phyloP scores from a whole-genome alignment of 208 protist species.

The Leishmania amazonensis region DNA sequence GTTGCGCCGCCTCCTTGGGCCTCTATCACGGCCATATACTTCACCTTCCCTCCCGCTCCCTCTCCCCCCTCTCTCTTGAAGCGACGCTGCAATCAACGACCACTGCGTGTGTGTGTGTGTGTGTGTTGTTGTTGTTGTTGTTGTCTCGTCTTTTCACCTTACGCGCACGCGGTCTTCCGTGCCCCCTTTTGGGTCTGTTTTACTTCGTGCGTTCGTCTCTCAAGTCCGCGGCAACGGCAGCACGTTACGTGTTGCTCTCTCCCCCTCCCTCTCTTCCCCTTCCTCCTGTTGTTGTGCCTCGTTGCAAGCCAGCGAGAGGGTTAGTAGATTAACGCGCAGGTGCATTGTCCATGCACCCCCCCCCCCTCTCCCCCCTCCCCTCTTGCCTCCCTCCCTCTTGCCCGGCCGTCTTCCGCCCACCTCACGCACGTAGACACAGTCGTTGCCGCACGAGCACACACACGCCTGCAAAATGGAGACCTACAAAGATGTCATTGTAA shows the following conservation, averaged over 20 bases:
- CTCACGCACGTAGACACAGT: conserved; percentile 4
- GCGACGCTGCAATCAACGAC: neutral
- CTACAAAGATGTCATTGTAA: conserved; percentile 91
- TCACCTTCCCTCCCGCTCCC: neutral
- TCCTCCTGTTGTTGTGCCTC: neutral
- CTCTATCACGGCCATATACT: neutral
- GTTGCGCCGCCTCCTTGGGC: neutral
- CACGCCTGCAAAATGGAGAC: conserved; percentile 59
- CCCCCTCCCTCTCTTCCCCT: neutral
- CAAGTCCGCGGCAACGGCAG: neutral
- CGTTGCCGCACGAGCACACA: neutral
- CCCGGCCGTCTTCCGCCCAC: neutral
- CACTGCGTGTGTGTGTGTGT: neutral
- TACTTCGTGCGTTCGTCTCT: neutral
- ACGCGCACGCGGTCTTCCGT: neutral
- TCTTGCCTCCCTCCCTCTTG: neutral
- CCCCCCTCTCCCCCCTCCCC: neutral
- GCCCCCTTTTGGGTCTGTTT: neutral
- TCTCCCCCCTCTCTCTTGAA: neutral
- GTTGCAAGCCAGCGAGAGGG: neutral
- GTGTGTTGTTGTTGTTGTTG: neutral
- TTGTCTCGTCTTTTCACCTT: no score
- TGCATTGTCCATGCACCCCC: neutral
- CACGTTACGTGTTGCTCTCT: neutral
- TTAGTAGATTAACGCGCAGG: neutral